Conservation (phyloP, 108 stramenopile species). For the Epithemia pelagica region DNA sequence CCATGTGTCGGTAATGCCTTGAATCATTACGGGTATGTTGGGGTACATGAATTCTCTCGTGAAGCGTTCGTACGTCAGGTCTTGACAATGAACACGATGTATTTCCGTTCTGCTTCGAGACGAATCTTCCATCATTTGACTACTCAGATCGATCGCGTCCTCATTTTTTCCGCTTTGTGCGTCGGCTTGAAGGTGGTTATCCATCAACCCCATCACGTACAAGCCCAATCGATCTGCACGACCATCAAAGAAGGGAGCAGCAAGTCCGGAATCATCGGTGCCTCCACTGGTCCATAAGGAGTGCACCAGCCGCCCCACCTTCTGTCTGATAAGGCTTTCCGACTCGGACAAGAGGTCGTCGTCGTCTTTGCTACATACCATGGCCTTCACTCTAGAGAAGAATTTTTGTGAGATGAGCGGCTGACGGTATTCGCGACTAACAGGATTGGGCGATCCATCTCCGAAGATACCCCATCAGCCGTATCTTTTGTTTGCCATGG, state of each 20-base stretch:
- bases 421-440: too few species aligned
- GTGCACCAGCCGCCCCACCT: constrained; percentile 5
- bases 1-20: constrained; percentile 22
- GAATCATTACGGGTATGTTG: constrained; percentile 41
- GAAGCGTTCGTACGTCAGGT: constrained; percentile 22
- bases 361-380: too few species aligned
- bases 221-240: constrained; percentile 6
- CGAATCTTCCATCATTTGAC: not conserved
- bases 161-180: not conserved
- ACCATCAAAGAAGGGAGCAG: constrained; percentile 12
- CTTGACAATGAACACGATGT: not conserved
- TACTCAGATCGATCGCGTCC: not conserved
- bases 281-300: constrained; percentile 12
- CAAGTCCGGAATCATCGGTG: constrained; percentile 11
- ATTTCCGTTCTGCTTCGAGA: not conserved
- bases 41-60: constrained; percentile 24
- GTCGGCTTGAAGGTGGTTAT: constrained; percentile 5
- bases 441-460: too few species aligned
- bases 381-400: too few species aligned
- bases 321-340: constrained; percentile 4
- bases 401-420: too few species aligned
- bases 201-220: constrained; percentile 6
- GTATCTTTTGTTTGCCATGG: too few species aligned
- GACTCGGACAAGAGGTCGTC: too few species aligned
- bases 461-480: too few species aligned